Evolutionary conservation across 2,329 filamentous ascomycete genomes (phyloP).

Genomic region (Pezicula carpinea): DNA sequence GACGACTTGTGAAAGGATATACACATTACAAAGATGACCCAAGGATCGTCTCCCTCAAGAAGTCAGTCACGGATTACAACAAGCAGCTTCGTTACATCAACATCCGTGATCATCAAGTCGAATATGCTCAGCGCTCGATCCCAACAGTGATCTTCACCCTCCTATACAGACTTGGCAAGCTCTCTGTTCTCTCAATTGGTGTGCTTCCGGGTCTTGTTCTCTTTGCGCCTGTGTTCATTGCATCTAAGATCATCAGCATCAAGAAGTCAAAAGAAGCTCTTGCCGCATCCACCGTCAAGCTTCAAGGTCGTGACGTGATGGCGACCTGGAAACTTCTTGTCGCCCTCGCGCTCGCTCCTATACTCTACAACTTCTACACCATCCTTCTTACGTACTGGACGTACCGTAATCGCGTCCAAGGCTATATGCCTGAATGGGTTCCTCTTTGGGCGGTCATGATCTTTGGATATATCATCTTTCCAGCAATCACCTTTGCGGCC

Average conservation of each 20-base stretch:
- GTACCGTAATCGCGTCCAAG: slow-evolving; percentile 75
- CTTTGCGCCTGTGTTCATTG: slow-evolving; percentile 84
- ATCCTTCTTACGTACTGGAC: slow-evolving; percentile 70
- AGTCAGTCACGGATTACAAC: slow-evolving; percentile 80
- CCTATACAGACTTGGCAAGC: slow-evolving; percentile 74
- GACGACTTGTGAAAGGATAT: slow-evolving; percentile 85
- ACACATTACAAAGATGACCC: slow-evolving; percentile 88
- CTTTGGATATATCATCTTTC: slow-evolving; percentile 75
- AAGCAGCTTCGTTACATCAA: slow-evolving; percentile 78
- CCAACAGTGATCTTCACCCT: slow-evolving; percentile 71
- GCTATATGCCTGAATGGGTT: slow-evolving; percentile 74
- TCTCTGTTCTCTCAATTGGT: slow-evolving; percentile 70
- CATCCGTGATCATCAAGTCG: slow-evolving; percentile 89
- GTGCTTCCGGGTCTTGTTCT: slow-evolving; percentile 83
- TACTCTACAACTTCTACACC: slow-evolving; percentile 79
- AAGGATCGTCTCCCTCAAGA: slow-evolving; percentile 70
- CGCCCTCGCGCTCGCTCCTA: slow-evolving; percentile 76
- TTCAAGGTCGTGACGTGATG: slow-evolving; percentile 84
- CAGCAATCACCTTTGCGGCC: slow-evolving; percentile 84
- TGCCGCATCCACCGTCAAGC: slow-evolving; percentile 81
- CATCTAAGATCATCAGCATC: slow-evolving; percentile 75
- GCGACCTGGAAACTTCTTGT: slow-evolving; percentile 92
- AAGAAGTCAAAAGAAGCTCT: slow-evolving; percentile 80
- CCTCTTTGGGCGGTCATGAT: slow-evolving; percentile 74
- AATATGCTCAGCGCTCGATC: slow-evolving; percentile 81